Evolutionary conservation across 352 stramenopile species (phyloP).

Genomic region (Phytopythium kandeliae): DNA sequence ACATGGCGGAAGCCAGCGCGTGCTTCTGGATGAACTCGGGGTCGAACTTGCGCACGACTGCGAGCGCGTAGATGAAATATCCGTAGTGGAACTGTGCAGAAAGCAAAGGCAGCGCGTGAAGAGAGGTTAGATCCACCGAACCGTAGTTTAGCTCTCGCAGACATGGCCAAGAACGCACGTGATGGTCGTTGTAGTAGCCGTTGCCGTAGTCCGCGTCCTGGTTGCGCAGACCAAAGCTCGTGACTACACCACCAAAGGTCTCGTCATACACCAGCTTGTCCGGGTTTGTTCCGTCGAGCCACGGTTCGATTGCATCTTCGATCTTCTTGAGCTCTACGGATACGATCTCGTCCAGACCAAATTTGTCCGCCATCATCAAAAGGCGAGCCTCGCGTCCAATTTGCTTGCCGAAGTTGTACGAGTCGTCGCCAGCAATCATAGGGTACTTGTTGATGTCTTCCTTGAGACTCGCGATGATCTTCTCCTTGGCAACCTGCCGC

Average conservation of each 20-base stretch:
- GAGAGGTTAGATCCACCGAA: slow-evolving; percentile 5
- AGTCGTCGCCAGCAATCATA: slow-evolving; percentile 35
- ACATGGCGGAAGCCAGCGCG: slow-evolving; percentile 39
- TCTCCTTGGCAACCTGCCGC: slow-evolving; percentile 20
- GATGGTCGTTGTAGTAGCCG: slow-evolving; percentile 85
- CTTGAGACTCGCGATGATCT: slow-evolving; percentile 37
- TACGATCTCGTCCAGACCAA: slow-evolving; percentile 44
- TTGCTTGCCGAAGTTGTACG: slow-evolving; percentile 81
- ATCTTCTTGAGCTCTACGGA: slow-evolving; percentile 48
- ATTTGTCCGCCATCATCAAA: slow-evolving; percentile 71
- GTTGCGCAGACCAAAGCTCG: slow-evolving; percentile 69
- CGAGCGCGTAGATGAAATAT: slow-evolving; percentile 87
- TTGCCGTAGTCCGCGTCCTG: slow-evolving; percentile 79
- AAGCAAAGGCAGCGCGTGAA: slow-evolving; percentile 5
- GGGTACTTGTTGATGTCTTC: slow-evolving; percentile 51
- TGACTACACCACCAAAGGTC: slow-evolving; percentile 90
- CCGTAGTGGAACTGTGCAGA: slow-evolving; percentile 92
- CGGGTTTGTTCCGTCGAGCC: slow-evolving; percentile 55
- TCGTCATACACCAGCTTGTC: slow-evolving; percentile 89
- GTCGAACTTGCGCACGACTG: slow-evolving; percentile 69
- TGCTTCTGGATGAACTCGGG: slow-evolving; percentile 63
- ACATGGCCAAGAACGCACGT: slow-evolving; percentile 25
- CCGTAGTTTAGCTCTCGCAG: slow-evolving; percentile 4
- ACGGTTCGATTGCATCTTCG: slow-evolving; percentile 44
- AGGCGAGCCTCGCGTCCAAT: slow-evolving; percentile 65